These are phyloP conservation scores for Xylariaceae sp. DNA, from an alignment of 2,329 filamentous ascomycete species.

Conservation along the genomic window DNA sequence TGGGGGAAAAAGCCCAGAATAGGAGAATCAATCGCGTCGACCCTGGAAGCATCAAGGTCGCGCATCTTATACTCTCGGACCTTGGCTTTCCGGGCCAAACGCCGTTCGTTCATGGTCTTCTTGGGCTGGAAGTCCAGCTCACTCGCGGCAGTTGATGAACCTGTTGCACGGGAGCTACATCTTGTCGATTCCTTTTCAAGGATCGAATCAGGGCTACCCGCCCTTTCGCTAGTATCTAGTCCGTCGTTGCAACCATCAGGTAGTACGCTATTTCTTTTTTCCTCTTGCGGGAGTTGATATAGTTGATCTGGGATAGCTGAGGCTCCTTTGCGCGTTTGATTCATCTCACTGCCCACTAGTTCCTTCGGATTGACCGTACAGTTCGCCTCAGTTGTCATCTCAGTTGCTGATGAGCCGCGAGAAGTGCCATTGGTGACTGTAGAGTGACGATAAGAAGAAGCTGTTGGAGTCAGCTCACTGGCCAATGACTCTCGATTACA, in stretches of 20 bases:
- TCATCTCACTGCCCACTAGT: background rate
- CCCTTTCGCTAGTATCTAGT: background rate
- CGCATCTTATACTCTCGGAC: constrained; percentile 22
- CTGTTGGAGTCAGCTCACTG: constrained; percentile 14
- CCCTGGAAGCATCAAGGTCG: constrained; percentile 20
- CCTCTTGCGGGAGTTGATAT: background rate
- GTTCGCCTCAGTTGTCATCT: constrained; percentile 8
- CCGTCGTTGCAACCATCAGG: background rate
- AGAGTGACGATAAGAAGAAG: constrained; percentile 16
- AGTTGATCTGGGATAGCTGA: background rate
- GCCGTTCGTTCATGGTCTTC: constrained; percentile 19
- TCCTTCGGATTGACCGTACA: constrained; percentile 6
- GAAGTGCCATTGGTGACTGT: constrained; percentile 11
- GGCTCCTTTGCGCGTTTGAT: background rate
- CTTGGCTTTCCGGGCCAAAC: constrained; percentile 22
- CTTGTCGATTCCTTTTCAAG: background rate
- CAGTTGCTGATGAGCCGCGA: constrained; percentile 17
- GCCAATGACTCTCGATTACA: constrained; percentile 14
- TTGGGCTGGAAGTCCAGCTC: constrained; percentile 5
- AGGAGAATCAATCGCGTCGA: constrained; percentile 17
- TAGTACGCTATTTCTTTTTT: background rate
- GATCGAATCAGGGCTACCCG: background rate
- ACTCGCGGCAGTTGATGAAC: background rate
- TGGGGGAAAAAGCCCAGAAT: constrained; percentile 22
- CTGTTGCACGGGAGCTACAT: constrained; percentile 1